These are phyloP conservation scores for Epichloe glyceriae DNA, from an alignment of 2,329 filamentous ascomycete genomes.

Conservation along the genomic window DNA sequence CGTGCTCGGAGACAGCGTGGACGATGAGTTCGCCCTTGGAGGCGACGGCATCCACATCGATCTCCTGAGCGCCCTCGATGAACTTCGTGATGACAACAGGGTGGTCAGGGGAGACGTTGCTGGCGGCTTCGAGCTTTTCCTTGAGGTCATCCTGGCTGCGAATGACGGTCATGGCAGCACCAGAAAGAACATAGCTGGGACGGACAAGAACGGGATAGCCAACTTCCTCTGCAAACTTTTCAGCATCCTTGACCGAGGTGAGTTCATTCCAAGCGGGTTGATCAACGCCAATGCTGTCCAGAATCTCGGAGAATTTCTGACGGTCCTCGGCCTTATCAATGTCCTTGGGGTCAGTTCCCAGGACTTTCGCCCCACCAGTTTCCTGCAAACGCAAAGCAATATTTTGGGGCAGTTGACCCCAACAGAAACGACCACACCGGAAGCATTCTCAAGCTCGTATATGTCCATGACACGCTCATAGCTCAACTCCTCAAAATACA, in stretches of 20 bases:
- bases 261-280: slow-evolving; percentile 98
- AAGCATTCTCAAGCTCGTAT: slow-evolving; percentile 78
- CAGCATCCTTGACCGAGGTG: slow-evolving; percentile 77
- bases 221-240: slow-evolving; percentile 71
- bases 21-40: slow-evolving; percentile 75
- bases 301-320: slow-evolving; percentile 95
- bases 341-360: slow-evolving; percentile 84
- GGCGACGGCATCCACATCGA: slow-evolving; percentile 89
- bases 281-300: slow-evolving; percentile 92
- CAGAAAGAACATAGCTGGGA: slow-evolving; percentile 89
- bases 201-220: slow-evolving; percentile 92
- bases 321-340: slow-evolving; percentile 98
- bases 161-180: slow-evolving; percentile 97
- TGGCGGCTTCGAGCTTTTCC: slow-evolving; percentile 85
- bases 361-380: slow-evolving; percentile 73
- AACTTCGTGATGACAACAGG: slow-evolving; percentile 98
- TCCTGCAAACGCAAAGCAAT: slow-evolving; percentile 92
- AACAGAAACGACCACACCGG: slow-evolving; percentile 85
- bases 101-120: slow-evolving; percentile 86
- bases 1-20: slow-evolving; percentile 88
- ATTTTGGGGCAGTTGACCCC: slow-evolving; percentile 96
- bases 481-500: slow-evolving; percentile 94
- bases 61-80: slow-evolving; percentile 92
- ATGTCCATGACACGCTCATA: slow-evolving; percentile 99
- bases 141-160: slow-evolving; percentile 77